Evolutionary conservation across 164 flowering plant species (phyloP).

Genomic region (Chloranthus sessilifolius): DNA sequence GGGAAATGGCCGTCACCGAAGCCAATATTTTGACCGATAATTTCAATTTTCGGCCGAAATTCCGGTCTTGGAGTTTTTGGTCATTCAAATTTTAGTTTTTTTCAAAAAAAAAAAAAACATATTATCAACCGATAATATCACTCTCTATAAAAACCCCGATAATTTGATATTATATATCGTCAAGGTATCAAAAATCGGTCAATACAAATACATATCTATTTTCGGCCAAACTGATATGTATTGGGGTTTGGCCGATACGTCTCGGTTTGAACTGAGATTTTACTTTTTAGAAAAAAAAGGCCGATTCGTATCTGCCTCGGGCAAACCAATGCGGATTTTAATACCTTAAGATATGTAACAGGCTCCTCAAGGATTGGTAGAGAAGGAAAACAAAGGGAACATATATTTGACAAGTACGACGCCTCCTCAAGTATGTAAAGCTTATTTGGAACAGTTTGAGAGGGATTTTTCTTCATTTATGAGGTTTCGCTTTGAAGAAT

Average conservation of each 20-base stretch:
- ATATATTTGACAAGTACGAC: conserved; percentile 40
- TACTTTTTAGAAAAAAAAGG: background rate
- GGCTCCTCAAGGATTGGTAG: conserved; percentile 37
- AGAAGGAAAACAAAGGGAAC: conserved; percentile 36
- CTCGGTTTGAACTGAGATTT: too few relatives aligned
- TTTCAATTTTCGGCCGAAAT: background rate
- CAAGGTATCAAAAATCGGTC: too few relatives aligned
- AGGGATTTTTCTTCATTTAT: conserved; percentile 43
- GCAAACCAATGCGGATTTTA: background rate
- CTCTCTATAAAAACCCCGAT: too few relatives aligned
- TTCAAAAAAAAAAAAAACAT: too few relatives aligned
- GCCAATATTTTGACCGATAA: too few relatives aligned
- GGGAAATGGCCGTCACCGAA: background rate
- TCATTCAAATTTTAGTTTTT: too few relatives aligned
- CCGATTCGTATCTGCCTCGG: background rate
- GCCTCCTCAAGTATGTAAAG: conserved; percentile 29
- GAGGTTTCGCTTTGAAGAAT: conserved; percentile 38
- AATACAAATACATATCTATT: too few relatives aligned
- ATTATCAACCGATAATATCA: too few relatives aligned
- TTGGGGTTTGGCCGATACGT: too few relatives aligned
- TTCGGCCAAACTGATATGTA: too few relatives aligned
- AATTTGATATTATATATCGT: too few relatives aligned
- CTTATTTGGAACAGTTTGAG: conserved; percentile 45
- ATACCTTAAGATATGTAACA: conserved; percentile 4
- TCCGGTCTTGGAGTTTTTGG: background rate